Evolutionary conservation across 345 rosid species (phyloP).

Genomic region (Trapa incisa): DNA sequence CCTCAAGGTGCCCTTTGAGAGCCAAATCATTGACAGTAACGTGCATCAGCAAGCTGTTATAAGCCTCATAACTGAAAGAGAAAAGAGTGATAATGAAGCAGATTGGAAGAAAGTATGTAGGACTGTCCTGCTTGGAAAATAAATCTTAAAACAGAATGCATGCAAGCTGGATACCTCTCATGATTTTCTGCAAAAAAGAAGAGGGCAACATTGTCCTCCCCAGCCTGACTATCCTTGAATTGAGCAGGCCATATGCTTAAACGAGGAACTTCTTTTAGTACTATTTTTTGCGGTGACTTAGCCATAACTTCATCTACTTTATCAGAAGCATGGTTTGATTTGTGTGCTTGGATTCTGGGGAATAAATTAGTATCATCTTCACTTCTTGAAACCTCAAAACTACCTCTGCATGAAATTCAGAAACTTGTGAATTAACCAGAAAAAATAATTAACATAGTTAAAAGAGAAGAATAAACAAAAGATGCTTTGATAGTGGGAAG

Average conservation of each 20-base stretch:
- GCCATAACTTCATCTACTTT: slow-evolving; percentile 21
- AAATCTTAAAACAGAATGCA: neutral
- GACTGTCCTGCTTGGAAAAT: neutral
- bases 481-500: neutral
- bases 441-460: neutral
- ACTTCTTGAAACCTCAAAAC: slow-evolving; percentile 26
- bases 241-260: slow-evolving; percentile 33
- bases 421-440: no score
- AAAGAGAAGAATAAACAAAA: neutral
- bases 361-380: slow-evolving; percentile 12
- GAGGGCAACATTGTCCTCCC: slow-evolving; percentile 39
- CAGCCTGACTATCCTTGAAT: slow-evolving; percentile 20
- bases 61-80: slow-evolving; percentile 30
- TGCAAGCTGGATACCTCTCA: slow-evolving; percentile 21
- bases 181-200: slow-evolving; percentile 43
- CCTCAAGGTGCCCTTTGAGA: slow-evolving; percentile 33
- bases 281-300: slow-evolving; percentile 26
- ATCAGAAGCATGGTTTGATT: slow-evolving; percentile 22
- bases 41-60: slow-evolving; percentile 29
- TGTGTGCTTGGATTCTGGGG: slow-evolving; percentile 35
- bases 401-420: slow-evolving; percentile 25
- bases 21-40: slow-evolving; percentile 34
- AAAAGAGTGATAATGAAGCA: slow-evolving; percentile 4
- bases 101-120: neutral
- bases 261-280: slow-evolving; percentile 37